Evolutionary conservation across 2,329 filamentous ascomycete species (phyloP).

Genomic region (Colletotrichum chrysophilum): DNA sequence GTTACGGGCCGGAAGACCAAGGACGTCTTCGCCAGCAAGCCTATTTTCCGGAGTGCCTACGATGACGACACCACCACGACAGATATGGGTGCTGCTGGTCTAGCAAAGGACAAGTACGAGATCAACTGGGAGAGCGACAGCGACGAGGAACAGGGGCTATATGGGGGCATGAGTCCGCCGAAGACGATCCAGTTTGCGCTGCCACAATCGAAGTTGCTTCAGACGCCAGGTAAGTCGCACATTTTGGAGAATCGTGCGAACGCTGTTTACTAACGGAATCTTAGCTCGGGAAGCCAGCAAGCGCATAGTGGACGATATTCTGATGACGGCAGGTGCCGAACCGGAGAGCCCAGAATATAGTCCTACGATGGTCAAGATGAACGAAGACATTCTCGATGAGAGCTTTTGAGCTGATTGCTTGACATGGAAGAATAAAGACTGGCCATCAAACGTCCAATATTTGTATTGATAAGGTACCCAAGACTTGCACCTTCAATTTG

Average conservation of each 20-base stretch:
- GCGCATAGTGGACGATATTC: conserved; percentile 80
- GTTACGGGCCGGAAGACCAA: conserved; percentile 53
- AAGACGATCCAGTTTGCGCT: conserved; percentile 91
- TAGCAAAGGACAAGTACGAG: conserved; percentile 50
- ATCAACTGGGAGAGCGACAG: conserved; percentile 79
- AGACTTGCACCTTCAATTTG: neutral
- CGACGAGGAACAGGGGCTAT: conserved; percentile 65
- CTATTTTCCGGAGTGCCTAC: conserved; percentile 15
- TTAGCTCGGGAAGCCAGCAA: conserved; percentile 79
- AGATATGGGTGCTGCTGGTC: conserved; percentile 17
- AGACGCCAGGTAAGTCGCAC: conserved; percentile 71
- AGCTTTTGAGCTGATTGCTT: conserved; percentile 53
- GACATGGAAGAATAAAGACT: neutral
- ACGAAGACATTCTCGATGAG: conserved; percentile 65
- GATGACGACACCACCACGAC: conserved; percentile 27
- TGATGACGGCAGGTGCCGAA: conserved; percentile 75
- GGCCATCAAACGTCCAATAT: neutral
- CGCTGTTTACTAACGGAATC: conserved; percentile 14
- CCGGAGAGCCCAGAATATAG: conserved; percentile 63
- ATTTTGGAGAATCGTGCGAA: neutral
- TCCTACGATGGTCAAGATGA: conserved; percentile 70
- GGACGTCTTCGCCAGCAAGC: conserved; percentile 48
- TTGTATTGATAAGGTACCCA: neutral
- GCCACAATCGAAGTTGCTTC: conserved; percentile 76
- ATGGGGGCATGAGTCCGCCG: conserved; percentile 83